Evolutionary conservation across 345 rosid genomes (phyloP).

Genomic region (Eucalyptus regnans): DNA sequence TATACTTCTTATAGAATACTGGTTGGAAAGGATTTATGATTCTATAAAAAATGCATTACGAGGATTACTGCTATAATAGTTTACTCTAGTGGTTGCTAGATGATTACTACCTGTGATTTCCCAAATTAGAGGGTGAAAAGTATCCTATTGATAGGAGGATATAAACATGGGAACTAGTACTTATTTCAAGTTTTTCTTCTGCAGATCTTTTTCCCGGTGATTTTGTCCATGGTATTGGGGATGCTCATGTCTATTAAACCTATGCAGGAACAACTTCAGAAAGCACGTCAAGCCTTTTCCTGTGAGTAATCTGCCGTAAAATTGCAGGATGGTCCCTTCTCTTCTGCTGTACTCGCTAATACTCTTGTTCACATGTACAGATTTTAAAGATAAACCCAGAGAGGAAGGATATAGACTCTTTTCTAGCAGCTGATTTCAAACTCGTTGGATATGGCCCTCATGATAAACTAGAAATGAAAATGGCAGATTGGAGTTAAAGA

Average conservation of each 20-base stretch:
- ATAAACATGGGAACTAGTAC: neutral
- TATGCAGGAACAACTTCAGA: constrained; percentile 78
- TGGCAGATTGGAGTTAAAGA: constrained; percentile 42
- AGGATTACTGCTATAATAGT: no score
- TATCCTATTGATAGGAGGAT: no score
- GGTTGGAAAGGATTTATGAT: no score
- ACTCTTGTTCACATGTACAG: constrained; percentile 15
- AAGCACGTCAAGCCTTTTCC: constrained; percentile 81
- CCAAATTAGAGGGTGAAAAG: no score
- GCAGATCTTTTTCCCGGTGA: constrained; percentile 84
- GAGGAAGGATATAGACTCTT: constrained; percentile 59
- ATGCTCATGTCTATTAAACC: constrained; percentile 90
- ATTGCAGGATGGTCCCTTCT: no score
- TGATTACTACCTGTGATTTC: no score
- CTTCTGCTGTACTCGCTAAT: no score
- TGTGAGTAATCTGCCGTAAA: constrained; percentile 21
- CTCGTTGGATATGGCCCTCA: constrained; percentile 50
- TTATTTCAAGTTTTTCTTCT: neutral
- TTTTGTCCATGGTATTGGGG: constrained; percentile 69
- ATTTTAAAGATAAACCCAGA: constrained; percentile 75
- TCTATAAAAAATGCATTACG: no score
- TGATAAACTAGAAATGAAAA: constrained; percentile 79
- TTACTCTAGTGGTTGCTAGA: no score
- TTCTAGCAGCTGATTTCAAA: constrained; percentile 62
- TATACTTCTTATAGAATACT: no score